These are phyloP conservation scores for Citrus unshiu DNA, from an alignment of 345 rosid genomes.

Conservation along the genomic window DNA sequence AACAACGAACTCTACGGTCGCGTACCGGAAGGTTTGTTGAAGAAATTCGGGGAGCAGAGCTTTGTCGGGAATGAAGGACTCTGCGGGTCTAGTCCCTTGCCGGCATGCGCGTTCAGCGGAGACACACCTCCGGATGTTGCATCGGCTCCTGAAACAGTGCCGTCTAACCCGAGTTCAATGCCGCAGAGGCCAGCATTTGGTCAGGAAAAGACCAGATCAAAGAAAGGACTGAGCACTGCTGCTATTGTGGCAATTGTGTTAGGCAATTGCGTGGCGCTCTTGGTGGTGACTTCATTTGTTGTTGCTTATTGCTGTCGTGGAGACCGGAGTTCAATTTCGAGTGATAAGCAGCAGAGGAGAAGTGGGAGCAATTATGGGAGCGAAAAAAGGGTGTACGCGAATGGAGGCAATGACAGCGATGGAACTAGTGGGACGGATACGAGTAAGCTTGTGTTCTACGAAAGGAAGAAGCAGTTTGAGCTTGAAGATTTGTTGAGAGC, in stretches of 20 bases:
- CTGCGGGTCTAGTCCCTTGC: slow-evolving; percentile 73
- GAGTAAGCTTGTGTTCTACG: slow-evolving; percentile 80
- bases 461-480: slow-evolving; percentile 72
- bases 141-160: slow-evolving; percentile 42
- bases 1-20: slow-evolving; percentile 73
- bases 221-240: slow-evolving; percentile 51
- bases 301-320: slow-evolving; percentile 71
- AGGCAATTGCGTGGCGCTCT: slow-evolving; percentile 52
- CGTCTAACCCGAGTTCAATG: slow-evolving; percentile 73
- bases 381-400: slow-evolving; percentile 47
- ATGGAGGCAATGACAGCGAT: slow-evolving; percentile 64
- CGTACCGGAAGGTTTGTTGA: slow-evolving; percentile 48
- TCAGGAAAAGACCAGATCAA: slow-evolving; percentile 18
- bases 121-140: slow-evolving; percentile 35
- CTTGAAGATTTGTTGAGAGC: slow-evolving; percentile 84
- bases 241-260: slow-evolving; percentile 65
- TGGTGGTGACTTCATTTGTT: slow-evolving; percentile 51
- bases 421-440: slow-evolving; percentile 66
- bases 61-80: slow-evolving; percentile 76
- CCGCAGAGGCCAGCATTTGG: slow-evolving; percentile 45
- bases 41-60: slow-evolving; percentile 55
- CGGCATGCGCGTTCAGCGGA: slow-evolving; percentile 49
- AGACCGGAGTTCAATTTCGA: slow-evolving; percentile 34
- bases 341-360: slow-evolving; percentile 37
- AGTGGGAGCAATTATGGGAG: slow-evolving; percentile 47